Percentiles rank a stretch among this genome's conserved stretches.
phyloP scores from a whole-genome alignment of 228 moss, liverwort and hornwort genomes.

The Sphagnum fallax region DNA sequence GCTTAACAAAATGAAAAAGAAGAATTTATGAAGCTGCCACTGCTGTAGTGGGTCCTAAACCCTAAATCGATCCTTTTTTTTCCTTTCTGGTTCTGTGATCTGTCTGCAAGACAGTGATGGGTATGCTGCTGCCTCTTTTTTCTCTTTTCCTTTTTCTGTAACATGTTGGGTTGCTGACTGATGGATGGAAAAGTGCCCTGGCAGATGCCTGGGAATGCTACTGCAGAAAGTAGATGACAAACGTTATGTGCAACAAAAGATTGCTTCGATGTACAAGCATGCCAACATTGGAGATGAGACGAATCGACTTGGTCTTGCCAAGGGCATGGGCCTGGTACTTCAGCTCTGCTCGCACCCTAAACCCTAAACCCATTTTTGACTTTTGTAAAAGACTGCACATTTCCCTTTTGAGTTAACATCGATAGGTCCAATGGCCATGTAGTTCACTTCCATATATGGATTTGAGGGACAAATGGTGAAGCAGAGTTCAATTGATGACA shows the following conservation, averaged over 20 bases:
- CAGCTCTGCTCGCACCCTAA: not conserved
- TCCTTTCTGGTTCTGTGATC: too few relatives aligned
- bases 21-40: too few relatives aligned
- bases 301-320: conserved; percentile 84
- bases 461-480: too few relatives aligned
- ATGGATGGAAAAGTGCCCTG: not conserved
- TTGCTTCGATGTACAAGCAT: conserved; percentile 74
- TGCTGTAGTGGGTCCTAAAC: too few relatives aligned
- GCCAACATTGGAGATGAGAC: conserved; percentile 71
- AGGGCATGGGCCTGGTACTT: conserved; percentile 84
- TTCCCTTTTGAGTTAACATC: not conserved
- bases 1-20: not conserved
- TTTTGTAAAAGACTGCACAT: conserved; percentile 3
- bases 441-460: too few relatives aligned
- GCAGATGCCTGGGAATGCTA: conserved; percentile 87
- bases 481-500: too few relatives aligned
- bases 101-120: too few relatives aligned
- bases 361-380: conserved; percentile 7
- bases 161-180: too few relatives aligned
- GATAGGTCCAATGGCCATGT: too few relatives aligned
- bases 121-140: too few relatives aligned
- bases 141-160: too few relatives aligned
- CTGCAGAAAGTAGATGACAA: conserved; percentile 82
- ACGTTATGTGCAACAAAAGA: conserved; percentile 74
- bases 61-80: too few relatives aligned